Evolutionary conservation across 371 early-diverging fungal genomes (phyloP).

Genomic region (Haplosporangium sp.): DNA sequence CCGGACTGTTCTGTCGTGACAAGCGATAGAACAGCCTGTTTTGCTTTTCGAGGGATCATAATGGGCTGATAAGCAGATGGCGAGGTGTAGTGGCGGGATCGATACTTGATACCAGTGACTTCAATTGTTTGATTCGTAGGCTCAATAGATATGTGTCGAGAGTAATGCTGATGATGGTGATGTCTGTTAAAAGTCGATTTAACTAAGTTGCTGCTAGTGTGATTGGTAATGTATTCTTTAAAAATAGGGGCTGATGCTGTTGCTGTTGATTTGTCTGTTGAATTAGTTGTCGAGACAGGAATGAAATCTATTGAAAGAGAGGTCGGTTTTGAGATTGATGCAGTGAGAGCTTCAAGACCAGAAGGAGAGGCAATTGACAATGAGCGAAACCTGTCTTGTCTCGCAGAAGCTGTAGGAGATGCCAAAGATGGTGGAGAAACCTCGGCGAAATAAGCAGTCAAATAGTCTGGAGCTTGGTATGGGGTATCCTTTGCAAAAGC

Average conservation of each 20-base stretch:
- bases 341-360: not conserved
- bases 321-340: constrained; percentile 6
- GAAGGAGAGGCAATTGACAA: constrained; percentile 13
- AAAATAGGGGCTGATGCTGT: not conserved
- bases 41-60: constrained; percentile 43
- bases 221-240: not conserved
- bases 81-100: constrained; percentile 24
- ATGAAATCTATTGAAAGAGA: not conserved
- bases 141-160: constrained; percentile 10
- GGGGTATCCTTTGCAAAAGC: not conserved
- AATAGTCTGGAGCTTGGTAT: constrained; percentile 40
- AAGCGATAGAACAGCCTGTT: constrained; percentile 35
- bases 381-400: constrained; percentile 38
- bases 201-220: not conserved
- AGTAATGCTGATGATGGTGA: constrained; percentile 22
- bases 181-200: not conserved
- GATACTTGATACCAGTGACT: constrained; percentile 16
- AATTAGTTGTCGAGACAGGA: not conserved
- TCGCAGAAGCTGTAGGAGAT: constrained; percentile 9
- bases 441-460: constrained; percentile 52
- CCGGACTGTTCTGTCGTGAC: constrained; percentile 45
- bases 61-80: constrained; percentile 42
- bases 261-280: not conserved
- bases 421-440: constrained; percentile 7
- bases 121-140: constrained; percentile 4